Percentiles rank a stretch among this genome's conserved stretches.
Evolutionary conservation across 2,329 filamentous ascomycete species (phyloP).

Genomic region (Sarocladium brachiariae): DNA sequence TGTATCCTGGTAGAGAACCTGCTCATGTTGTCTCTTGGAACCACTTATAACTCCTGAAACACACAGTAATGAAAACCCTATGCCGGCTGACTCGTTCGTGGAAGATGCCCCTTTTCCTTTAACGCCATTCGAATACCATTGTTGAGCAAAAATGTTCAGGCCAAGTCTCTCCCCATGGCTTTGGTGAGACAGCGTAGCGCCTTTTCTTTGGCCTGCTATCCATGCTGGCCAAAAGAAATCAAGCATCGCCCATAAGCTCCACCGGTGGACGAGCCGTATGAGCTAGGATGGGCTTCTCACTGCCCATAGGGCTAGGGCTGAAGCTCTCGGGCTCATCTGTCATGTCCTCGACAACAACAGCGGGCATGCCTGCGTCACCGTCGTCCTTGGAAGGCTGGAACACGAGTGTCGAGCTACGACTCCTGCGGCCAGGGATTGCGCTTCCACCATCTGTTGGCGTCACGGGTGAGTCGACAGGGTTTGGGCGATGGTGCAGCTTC

Average conservation of each 20-base stretch:
- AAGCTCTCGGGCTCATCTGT: constrained; percentile 46
- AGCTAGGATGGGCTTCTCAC: constrained; percentile 42
- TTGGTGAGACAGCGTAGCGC: not conserved
- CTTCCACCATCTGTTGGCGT: constrained; percentile 26
- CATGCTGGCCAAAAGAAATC: constrained; percentile 9
- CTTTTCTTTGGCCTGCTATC: no score
- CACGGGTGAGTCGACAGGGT: constrained; percentile 22
- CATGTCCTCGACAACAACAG: constrained; percentile 62
- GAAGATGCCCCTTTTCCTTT: not conserved
- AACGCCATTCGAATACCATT: not conserved
- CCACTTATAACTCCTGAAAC: constrained; percentile 6
- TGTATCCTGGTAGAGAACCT: not conserved
- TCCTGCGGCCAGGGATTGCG: constrained; percentile 30
- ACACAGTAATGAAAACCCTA: not conserved
- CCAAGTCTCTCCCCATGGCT: no score
- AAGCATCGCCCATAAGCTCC: constrained; percentile 51
- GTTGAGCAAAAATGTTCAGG: no score
- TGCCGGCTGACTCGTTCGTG: constrained; percentile 2
- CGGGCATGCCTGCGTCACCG: constrained; percentile 50
- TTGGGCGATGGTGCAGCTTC: constrained; percentile 44
- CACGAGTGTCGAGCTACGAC: constrained; percentile 59
- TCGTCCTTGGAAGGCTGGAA: constrained; percentile 55
- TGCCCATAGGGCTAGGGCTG: constrained; percentile 36
- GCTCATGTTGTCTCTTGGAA: not conserved
- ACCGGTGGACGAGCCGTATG: constrained; percentile 58